Conservation (phyloP, 1,139 yeast species). For the Geotrichum bryndzae region DNA sequence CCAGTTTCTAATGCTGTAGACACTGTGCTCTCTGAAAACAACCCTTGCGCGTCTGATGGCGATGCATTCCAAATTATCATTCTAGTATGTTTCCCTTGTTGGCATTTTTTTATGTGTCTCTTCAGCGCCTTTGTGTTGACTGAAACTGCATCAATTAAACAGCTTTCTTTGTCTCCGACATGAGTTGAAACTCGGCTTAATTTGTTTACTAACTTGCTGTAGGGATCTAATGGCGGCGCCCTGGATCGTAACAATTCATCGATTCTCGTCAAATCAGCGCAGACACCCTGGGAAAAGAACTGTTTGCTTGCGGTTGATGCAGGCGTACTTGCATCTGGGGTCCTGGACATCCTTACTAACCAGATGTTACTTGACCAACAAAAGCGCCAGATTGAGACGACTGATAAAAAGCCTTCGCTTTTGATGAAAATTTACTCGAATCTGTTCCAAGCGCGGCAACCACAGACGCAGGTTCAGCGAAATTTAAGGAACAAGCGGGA, state of each 20-base stretch:
- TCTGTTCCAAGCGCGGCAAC: conserved; percentile 2
- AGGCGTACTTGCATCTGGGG: conserved; percentile 62
- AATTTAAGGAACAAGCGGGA: not conserved
- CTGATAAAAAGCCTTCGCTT: conserved; percentile 1
- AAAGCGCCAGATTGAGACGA: not conserved
- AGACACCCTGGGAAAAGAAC: conserved; percentile 35
- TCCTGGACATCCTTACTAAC: conserved; percentile 46
- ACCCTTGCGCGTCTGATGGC: not conserved
- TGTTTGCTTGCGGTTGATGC: conserved; percentile 63
- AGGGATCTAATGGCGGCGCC: conserved; percentile 28
- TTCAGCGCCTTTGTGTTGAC: not conserved
- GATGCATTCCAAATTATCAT: conserved; percentile 17
- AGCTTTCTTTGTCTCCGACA: not conserved
- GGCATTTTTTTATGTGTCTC: not conserved
- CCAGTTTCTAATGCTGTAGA: not conserved
- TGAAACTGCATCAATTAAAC: not conserved
- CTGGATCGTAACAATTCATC: conserved; percentile 35
- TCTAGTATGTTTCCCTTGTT: conserved; percentile 10
- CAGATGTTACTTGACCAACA: conserved; percentile 12
- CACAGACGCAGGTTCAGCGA: conserved; percentile 6
- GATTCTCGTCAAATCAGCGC: conserved; percentile 54
- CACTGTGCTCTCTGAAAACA: not conserved
- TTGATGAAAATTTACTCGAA: conserved; percentile 2
- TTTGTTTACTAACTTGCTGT: not conserved
- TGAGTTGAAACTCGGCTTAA: not conserved